These are phyloP conservation scores for Schizothecium vesticola DNA, from an alignment of 495 filamentous ascomycete genomes.

Conservation along the genomic window DNA sequence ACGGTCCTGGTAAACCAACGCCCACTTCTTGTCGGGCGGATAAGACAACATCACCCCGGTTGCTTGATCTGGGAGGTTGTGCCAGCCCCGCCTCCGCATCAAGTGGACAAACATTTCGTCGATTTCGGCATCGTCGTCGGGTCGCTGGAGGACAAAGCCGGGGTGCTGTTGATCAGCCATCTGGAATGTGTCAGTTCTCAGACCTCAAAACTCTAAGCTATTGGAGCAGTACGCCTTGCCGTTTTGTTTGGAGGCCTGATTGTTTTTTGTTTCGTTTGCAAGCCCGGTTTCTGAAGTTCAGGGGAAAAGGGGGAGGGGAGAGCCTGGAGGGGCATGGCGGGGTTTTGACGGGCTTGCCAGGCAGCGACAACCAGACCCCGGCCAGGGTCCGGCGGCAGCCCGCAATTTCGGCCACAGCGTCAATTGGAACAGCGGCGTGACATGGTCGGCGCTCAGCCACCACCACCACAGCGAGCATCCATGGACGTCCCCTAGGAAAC, in stretches of 20 bases:
- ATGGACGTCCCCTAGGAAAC: not conserved
- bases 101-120: not conserved
- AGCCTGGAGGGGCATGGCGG: not conserved
- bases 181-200: not conserved
- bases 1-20: not conserved
- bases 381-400: not conserved
- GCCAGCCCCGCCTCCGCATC: not conserved
- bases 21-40: not conserved
- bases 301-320: not conserved
- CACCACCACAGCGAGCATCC: not conserved
- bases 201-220: not conserved
- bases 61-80: not conserved
- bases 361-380: not conserved
- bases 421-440: not conserved
- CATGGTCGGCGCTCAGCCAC: not conserved
- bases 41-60: not conserved
- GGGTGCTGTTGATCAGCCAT: not conserved
- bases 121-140: not conserved
- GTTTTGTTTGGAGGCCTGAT: not conserved
- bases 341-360: not conserved
- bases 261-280: not conserved
- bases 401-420: not conserved
- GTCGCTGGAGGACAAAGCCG: not conserved
- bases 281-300: not conserved
- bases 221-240: not conserved